Base-by-base conservation (phyloP, 805 yeast genomes). In the Saccharomyces paradoxus region DNA sequence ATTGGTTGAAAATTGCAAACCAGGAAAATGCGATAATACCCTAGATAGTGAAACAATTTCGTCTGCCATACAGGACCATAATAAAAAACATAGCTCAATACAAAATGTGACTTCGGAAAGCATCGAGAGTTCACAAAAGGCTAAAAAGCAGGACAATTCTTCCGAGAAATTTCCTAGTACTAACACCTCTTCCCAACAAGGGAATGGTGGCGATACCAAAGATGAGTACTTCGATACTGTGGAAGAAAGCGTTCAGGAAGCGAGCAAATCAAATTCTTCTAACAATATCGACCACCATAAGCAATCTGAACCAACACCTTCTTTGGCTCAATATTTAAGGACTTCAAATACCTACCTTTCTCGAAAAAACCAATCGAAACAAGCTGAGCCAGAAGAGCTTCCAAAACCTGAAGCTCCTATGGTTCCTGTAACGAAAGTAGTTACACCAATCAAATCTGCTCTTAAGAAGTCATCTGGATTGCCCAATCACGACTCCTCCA, bases 281-380 rank as follows among this genome's bases (percentile, higher is more conserved):
- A 26, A 24, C 12, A 32, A 32, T 7, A 31, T 9, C 26, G 14
- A 41, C 6, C 21, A 9, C 2, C 21, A 26, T 7, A 41, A 24
- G 13, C 50, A 29, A 26, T 28, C 46, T 8, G 24, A 28, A 21
- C 6, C 49, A 24, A 49, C 51, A 29, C 48, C 60, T 24, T 63
- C 68, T 31, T 75, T 79, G 77, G 83, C 83, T 4, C 77, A 77
- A 54, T 75, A 77, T 51, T 57, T 79, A 22, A 74, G 81, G 52
- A 71, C 79, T 4, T 72, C 73, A 0, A 70, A 74, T 49, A 71
- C 62, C 17, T 60, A 58, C 41, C 47, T 60, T 21, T 27, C 54
- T 10, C 53, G 48, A 21, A 46, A 55, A 17, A 26, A 13, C 21
- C 46, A 41, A 49, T 21, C 24, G 4, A 27, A 48, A 22, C 26